These are phyloP conservation scores for Zygnema cylindricum DNA, from an alignment of 139 green algal species.

Conservation along the genomic window DNA sequence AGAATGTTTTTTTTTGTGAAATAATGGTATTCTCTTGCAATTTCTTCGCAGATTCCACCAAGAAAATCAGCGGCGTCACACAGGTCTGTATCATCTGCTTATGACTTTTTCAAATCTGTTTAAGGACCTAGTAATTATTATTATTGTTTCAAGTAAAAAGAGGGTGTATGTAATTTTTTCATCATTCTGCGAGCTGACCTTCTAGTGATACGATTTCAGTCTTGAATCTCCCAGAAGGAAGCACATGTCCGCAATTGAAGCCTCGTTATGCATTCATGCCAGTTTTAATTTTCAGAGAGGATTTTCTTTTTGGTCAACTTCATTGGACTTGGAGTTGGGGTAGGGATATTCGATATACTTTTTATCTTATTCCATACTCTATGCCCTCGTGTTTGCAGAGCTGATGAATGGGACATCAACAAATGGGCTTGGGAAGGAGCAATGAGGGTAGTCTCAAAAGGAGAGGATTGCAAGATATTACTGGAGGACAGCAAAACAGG, in stretches of 20 bases:
- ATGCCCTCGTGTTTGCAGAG: slow-evolving; percentile 25
- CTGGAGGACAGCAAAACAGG: slow-evolving; percentile 37
- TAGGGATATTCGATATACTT: not conserved
- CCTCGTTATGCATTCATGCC: no score
- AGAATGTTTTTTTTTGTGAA: no score
- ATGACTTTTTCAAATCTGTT: no score
- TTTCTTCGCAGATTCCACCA: slow-evolving; percentile 24
- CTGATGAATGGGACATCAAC: slow-evolving; percentile 63
- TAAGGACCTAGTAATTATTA: no score
- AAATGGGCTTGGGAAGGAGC: slow-evolving; percentile 60
- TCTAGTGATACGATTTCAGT: no score
- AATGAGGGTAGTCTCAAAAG: slow-evolving; percentile 28
- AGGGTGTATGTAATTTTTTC: no score
- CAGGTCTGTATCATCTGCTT: no score
- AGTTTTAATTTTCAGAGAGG: not conserved
- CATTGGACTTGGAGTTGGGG: not conserved
- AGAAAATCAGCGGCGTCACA: slow-evolving; percentile 40
- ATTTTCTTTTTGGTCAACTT: not conserved
- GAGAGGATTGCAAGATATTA: slow-evolving; percentile 46
- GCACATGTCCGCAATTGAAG: no score
- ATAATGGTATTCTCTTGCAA: no score
- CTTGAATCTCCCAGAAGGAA: no score
- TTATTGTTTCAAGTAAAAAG: no score
- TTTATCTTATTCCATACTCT: not conserved
- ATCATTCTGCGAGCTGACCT: no score